phyloP scores from a whole-genome alignment of 371 early-diverging fungal genomes.

The Mucor plumbeus region DNA sequence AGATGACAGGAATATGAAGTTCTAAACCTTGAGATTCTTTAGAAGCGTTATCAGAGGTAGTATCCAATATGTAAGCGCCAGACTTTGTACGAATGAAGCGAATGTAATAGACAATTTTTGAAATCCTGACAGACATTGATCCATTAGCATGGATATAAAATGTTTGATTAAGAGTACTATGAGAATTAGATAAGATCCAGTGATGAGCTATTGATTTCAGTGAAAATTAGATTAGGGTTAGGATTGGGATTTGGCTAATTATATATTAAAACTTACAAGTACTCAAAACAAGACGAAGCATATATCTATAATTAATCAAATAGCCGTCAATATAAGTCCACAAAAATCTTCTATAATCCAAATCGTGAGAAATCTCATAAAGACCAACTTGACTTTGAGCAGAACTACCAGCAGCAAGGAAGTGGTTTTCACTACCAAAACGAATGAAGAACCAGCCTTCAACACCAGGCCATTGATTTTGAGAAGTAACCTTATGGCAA shows the following conservation, averaged over 20 bases:
- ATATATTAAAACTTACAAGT: constrained; percentile 27
- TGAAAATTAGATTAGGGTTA: neutral
- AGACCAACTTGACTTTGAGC: constrained; percentile 42
- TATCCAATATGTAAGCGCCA: constrained; percentile 21
- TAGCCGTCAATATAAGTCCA: constrained; percentile 60
- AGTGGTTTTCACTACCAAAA: constrained; percentile 41
- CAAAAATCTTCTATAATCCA: constrained; percentile 48
- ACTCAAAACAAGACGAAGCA: constrained; percentile 41
- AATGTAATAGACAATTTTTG: constrained; percentile 37
- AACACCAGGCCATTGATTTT: constrained; percentile 36
- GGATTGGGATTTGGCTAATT: neutral
- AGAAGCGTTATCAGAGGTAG: constrained; percentile 25
- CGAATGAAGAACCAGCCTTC: constrained; percentile 53
- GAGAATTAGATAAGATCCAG: constrained; percentile 43
- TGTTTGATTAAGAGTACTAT: constrained; percentile 36
- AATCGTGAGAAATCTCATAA: constrained; percentile 30
- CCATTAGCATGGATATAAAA: constrained; percentile 40
- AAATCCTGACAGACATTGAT: constrained; percentile 34
- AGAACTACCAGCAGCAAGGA: constrained; percentile 43
- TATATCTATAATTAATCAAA: constrained; percentile 59
- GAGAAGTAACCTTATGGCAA: constrained; percentile 31
- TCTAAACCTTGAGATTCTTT: constrained; percentile 31
- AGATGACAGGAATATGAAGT: constrained; percentile 40
- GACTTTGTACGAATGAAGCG: constrained; percentile 29
- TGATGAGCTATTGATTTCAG: constrained; percentile 27